These are phyloP conservation scores for Penicillium sp. DNA, from an alignment of 2,329 filamentous ascomycete genomes.

Conservation along the genomic window DNA sequence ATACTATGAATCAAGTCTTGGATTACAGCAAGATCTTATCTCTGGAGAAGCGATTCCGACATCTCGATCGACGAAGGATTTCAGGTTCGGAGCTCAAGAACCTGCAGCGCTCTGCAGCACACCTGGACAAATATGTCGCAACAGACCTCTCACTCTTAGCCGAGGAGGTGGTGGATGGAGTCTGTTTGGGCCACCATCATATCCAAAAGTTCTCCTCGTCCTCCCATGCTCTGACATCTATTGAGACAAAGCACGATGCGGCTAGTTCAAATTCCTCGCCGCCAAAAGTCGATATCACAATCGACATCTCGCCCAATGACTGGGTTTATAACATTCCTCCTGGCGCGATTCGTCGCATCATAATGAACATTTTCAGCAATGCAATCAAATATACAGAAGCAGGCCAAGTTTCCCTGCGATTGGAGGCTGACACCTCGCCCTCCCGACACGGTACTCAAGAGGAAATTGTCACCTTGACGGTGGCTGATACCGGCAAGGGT, in stretches of 20 bases:
- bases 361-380: conserved; percentile 51
- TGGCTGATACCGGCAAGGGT: conserved; percentile 63
- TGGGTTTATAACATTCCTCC: conserved; percentile 49
- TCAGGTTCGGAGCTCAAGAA: conserved; percentile 19
- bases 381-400: conserved; percentile 46
- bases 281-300: conserved; percentile 38
- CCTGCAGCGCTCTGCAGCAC: conserved; percentile 27
- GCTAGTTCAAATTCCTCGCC: background rate
- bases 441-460: conserved; percentile 2
- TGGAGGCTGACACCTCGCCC: conserved; percentile 13
- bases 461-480: conserved; percentile 35
- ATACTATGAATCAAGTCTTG: conserved; percentile 43
- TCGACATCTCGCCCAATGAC: conserved; percentile 39
- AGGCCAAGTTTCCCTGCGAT: conserved; percentile 39
- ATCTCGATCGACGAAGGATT: background rate
- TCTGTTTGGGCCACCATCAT: conserved; percentile 47
- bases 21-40: conserved; percentile 49
- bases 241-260: background rate
- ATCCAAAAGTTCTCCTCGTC: background rate
- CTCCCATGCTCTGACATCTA: background rate
- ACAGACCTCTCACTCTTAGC: conserved; percentile 47
- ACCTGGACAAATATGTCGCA: conserved; percentile 27
- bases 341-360: conserved; percentile 47
- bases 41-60: conserved; percentile 27
- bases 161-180: conserved; percentile 56